Conservation (phyloP, 169 alveolate species). For the Plasmodium gonderi region DNA sequence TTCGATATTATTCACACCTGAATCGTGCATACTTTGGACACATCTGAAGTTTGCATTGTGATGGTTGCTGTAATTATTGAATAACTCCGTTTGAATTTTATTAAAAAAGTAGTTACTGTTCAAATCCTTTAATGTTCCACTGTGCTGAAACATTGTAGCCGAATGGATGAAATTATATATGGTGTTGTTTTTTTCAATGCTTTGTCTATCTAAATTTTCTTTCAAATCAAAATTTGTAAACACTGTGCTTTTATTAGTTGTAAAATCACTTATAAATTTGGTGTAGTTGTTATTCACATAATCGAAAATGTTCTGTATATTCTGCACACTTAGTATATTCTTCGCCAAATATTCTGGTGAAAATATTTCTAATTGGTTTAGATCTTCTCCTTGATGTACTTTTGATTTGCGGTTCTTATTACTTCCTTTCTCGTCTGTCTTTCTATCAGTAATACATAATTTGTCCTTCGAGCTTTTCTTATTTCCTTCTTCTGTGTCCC, state of each 20-base stretch:
- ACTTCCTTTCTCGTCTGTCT: not conserved
- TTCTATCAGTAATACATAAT: not conserved
- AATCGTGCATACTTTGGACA: constrained; percentile 2
- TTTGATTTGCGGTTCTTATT: not conserved
- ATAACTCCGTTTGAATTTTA: constrained; percentile 50
- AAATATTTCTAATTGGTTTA: not conserved
- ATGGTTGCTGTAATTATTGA: constrained; percentile 2
- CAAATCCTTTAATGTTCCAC: constrained; percentile 23
- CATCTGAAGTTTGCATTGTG: constrained; percentile 6
- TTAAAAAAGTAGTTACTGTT: constrained; percentile 52
- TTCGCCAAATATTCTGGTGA: constrained; percentile 1
- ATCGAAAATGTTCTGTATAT: constrained; percentile 45
- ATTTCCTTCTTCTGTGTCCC: not conserved
- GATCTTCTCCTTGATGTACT: not conserved
- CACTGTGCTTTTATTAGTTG: constrained; percentile 53
- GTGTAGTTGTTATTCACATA: constrained; percentile 47
- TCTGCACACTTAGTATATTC: constrained; percentile 30
- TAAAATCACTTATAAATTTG: constrained; percentile 52
- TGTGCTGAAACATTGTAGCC: constrained; percentile 66
- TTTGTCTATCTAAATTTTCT: constrained; percentile 56
- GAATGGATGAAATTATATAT: constrained; percentile 57
- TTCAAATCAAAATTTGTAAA: constrained; percentile 43
- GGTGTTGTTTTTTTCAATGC: constrained; percentile 44
- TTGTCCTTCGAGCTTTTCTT: not conserved
- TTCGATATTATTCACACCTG: too few relatives aligned